Conservation (phyloP, 2,329 filamentous ascomycete species). For the Calonectria multiphialidica region DNA sequence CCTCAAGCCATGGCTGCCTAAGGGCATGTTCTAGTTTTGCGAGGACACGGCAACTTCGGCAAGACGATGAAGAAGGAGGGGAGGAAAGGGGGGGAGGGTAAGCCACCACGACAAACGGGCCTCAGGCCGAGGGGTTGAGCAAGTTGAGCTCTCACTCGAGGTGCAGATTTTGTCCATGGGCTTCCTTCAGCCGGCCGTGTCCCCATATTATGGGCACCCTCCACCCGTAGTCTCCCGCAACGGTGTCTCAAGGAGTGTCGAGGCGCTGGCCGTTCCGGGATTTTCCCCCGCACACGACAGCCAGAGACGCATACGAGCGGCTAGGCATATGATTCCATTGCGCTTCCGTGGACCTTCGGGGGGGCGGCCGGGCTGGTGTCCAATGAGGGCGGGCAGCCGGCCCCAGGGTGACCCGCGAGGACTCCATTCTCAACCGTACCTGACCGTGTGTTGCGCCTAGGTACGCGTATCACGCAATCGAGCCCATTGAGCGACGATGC, state of each 20-base stretch:
- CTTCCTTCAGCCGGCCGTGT: constrained; percentile 5
- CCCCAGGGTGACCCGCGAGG: background rate
- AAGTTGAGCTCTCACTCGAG: constrained; percentile 26
- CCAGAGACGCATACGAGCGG: constrained; percentile 28
- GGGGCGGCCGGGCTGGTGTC: constrained; percentile 18
- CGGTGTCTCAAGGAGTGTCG: constrained; percentile 16
- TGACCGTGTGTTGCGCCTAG: background rate
- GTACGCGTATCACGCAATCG: constrained; percentile 1
- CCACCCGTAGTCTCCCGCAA: constrained; percentile 32
- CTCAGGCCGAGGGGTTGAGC: constrained; percentile 21
- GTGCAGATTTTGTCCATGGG: constrained; percentile 30
- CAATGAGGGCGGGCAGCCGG: constrained; percentile 8
- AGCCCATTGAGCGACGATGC: background rate
- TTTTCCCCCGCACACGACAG: constrained; percentile 26
- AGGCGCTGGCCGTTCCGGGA: constrained; percentile 34
- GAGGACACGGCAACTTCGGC: constrained; percentile 24
- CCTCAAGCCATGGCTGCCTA: background rate
- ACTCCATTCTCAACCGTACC: background rate
- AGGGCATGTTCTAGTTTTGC: background rate
- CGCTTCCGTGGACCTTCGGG: constrained; percentile 15
- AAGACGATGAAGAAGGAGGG: background rate
- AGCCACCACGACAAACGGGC: constrained; percentile 13
- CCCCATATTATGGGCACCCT: constrained; percentile 22
- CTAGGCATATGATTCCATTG: constrained; percentile 33
- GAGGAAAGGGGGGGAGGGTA: background rate